Percentiles rank a stretch among this genome's conserved stretches.
phyloP scores from a whole-genome alignment of 441 rosid genomes.

The Pelargonium australe region DNA sequence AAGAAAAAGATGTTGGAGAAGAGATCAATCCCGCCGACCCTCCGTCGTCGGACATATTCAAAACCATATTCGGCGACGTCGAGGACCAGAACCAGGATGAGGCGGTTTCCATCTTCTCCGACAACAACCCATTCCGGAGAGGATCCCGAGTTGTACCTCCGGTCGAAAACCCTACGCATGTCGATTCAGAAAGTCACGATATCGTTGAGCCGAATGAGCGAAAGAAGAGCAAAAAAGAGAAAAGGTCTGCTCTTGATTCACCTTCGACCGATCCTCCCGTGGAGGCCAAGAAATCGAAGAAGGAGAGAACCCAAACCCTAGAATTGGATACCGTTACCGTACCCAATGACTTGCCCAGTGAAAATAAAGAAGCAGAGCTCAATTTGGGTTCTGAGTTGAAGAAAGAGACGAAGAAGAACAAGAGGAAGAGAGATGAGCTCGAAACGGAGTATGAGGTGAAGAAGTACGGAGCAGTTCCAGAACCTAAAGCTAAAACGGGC shows the following conservation, averaged over 20 bases:
- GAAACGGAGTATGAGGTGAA: slow-evolving; percentile 68
- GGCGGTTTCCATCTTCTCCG: slow-evolving; percentile 52
- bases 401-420: slow-evolving; percentile 35
- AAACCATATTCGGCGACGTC: slow-evolving; percentile 35
- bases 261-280: slow-evolving; percentile 7
- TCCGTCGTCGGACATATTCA: slow-evolving; percentile 32
- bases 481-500: background rate
- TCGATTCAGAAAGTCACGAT: slow-evolving; percentile 14
- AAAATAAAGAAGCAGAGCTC: slow-evolving; percentile 8
- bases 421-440: slow-evolving; percentile 86
- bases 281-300: slow-evolving; percentile 34
- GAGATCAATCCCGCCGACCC: slow-evolving; percentile 1
- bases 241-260: slow-evolving; percentile 15
- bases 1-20: slow-evolving; percentile 15
- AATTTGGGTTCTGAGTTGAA: background rate
- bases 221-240: slow-evolving; percentile 27
- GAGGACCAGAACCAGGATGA: slow-evolving; percentile 23
- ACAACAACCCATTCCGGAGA: slow-evolving; percentile 76
- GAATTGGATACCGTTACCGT: slow-evolving; percentile 16
- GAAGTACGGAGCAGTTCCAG: slow-evolving; percentile 44
- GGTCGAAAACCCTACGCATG: slow-evolving; percentile 8
- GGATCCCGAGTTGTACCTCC: slow-evolving; percentile 33
- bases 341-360: slow-evolving; percentile 10
- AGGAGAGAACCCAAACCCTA: slow-evolving; percentile 16
- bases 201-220: slow-evolving; percentile 16